Base-by-base conservation (phyloP, 2,329 filamentous ascomycete genomes). In the Colletotrichum euphorbiae region DNA sequence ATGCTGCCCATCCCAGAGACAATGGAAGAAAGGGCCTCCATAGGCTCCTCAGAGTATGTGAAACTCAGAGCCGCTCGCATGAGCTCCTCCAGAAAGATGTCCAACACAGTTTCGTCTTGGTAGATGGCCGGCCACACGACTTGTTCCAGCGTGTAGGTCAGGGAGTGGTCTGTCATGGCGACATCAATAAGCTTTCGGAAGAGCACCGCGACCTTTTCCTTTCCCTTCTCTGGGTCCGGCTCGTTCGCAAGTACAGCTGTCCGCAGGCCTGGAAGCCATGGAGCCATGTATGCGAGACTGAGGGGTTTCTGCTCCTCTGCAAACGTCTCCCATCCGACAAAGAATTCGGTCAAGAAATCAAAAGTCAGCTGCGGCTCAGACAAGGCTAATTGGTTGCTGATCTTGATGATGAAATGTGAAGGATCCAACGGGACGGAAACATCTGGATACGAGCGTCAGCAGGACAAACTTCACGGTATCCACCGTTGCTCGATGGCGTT, bases 341-440 rank as follows among this genome's bases (percentile, higher is more conserved):
- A 91, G 74, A 92, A 92, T 73, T 91, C 90, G n/a, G 89, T 91
- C 43, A 92, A 74, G 72, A 92, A 92, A 73, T 92, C 90, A 7
- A 84, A 85, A 0, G 90, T 91, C 7, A 92, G 81, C 72, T 91
- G 89, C 21, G 90, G 88, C 73, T 92, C 89, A 19, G 88, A 84
- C 33, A 80, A 77, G 8, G 90, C 89, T 15, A 92, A 80, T 69
- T 88, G 85, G 72, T 85, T 85, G 79, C 90, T 91, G 52, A 91
- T 89, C 52, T 85, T 84, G 72, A 91, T 80, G 46, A 92, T 88
- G 74, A 91, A 91, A 24, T 84, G 82, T 3, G 87, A 87, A 2
- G 89, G 85, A 69, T 91, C 88, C 43, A 87, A 76, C 0, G 90
- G 90, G 61, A 92, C 85, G 54, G 84, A 86, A 5, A 91, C 81